Evolutionary conservation across 768 basidiomycete genomes (phyloP), one percentile per base, ranked within the genome.

Genomic region (Cystobasidiopsis lactophilus): DNA sequence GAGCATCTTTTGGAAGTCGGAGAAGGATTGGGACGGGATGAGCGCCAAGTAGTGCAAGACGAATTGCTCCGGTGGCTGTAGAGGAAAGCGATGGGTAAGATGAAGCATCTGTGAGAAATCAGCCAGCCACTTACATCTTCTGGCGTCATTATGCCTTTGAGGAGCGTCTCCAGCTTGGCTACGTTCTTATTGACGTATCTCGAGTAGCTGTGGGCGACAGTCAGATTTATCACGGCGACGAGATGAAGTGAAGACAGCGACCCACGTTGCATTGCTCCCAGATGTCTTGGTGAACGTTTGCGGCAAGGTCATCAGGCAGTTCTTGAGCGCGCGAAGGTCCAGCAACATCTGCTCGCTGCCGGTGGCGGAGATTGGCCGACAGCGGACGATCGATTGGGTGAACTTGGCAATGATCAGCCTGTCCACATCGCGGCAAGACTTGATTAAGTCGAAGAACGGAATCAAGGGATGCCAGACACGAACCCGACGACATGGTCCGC

Each of bases 261-360:
- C 58, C 29, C 45, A 59, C 59, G 59, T 54, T 1, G 58, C 51
- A 5, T 45, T 51, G 4, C 41, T 50, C 5, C 57, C 57, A 2
- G 52, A 51, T 3, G 57, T 50, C 26, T 62, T 61, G 4, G 59
- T 61, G 1, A 56, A 53, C 3, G 51, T 49, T 35, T 59, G 41
- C 18, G 91, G 86, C 63, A 96, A 72, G 60, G 79, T 82, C 9
- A 80, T 63, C 26, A 98, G 68, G 65, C 78, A 84, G 1, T 77
- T 76, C 65, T 89, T 91, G 61, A 96, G 69, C 11, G 75, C 74
- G 66, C 86, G 85, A 30, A 96, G 72, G 65, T 98, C 93, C 50
- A 98, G 82, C 43, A 96, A 70, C 2, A 95, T 73, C 81, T 84
- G 91, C 67, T 98, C 91, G 3, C 91, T 91, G 5, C 91, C 89